A percentile compares a stretch with the other conserved stretches of the same genome.
Evolutionary conservation across 495 filamentous ascomycete species (phyloP).

Genomic region (Aspergillus baeticus): DNA sequence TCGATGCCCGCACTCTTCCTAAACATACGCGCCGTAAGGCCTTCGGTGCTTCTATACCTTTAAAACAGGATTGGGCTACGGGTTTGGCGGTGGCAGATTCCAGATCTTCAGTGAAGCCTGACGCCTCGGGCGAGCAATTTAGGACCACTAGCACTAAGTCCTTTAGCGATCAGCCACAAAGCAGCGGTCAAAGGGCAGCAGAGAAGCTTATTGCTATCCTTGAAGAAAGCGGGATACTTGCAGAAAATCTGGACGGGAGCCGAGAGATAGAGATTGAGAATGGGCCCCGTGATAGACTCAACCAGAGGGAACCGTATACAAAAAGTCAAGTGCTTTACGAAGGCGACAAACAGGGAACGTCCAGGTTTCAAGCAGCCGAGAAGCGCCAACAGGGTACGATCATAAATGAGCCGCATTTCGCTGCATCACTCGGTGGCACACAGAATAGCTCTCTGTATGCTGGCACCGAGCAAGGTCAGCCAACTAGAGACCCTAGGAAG

Average conservation of each 20-base stretch:
- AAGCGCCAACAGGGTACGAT: background rate
- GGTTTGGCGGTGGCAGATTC: too few species aligned
- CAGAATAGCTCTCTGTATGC: background rate
- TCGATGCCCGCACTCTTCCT: too few species aligned
- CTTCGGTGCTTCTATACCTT: too few species aligned
- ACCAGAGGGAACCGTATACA: too few species aligned
- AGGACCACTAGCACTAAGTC: background rate
- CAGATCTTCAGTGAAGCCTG: background rate
- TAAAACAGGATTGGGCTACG: too few species aligned
- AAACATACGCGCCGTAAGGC: too few species aligned
- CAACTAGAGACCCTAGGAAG: background rate
- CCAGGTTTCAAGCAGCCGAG: too few species aligned
- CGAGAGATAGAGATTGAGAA: background rate
- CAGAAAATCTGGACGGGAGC: background rate
- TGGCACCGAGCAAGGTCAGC: background rate
- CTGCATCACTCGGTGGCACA: background rate
- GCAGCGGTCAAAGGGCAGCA: constrained; percentile 30
- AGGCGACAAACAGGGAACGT: too few species aligned
- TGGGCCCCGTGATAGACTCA: background rate
- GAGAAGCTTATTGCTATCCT: constrained; percentile 30
- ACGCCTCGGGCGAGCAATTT: background rate
- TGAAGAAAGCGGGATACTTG: constrained; percentile 2
- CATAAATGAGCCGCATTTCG: background rate
- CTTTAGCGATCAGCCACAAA: background rate
- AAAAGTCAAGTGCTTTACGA: too few species aligned